Percentiles rank a stretch among this genome's conserved stretches.
phyloP scores from a whole-genome alignment of 768 basidiomycete genomes.

The Lactarius psammicola region DNA sequence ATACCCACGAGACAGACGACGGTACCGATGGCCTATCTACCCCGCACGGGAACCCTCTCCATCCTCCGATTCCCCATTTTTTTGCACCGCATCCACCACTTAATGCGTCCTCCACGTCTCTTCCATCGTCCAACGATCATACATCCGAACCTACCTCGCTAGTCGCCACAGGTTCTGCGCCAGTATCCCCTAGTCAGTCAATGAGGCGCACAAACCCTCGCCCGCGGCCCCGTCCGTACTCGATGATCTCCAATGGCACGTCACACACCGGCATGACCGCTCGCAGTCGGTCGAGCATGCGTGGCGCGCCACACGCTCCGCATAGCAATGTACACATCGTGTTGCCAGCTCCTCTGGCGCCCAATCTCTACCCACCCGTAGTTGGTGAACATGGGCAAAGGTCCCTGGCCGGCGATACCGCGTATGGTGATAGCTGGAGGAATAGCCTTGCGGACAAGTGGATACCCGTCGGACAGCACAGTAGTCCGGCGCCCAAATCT shows the following conservation, averaged over 20 bases:
- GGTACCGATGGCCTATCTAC: neutral
- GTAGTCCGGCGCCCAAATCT: neutral
- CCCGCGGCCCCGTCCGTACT: slow-evolving; percentile 1
- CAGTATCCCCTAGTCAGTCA: neutral
- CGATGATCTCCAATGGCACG: slow-evolving; percentile 16
- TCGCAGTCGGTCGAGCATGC: slow-evolving; percentile 35
- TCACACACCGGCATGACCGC: slow-evolving; percentile 17
- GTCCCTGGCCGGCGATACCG: neutral
- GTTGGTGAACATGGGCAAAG: neutral
- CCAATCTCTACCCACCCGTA: slow-evolving; percentile 33
- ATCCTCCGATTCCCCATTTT: slow-evolving; percentile 15
- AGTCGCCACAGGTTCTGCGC: neutral
- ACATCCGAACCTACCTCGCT: neutral
- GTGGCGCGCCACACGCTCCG: slow-evolving; percentile 61
- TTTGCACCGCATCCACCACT: neutral
- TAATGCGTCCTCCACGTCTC: slow-evolving; percentile 20
- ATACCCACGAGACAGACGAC: slow-evolving; percentile 24
- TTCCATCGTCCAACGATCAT: slow-evolving; percentile 9
- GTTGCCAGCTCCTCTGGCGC: slow-evolving; percentile 62
- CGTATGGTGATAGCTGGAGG: slow-evolving; percentile 13
- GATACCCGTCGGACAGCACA: slow-evolving; percentile 20
- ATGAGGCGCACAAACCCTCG: neutral
- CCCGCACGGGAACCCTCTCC: neutral
- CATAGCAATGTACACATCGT: slow-evolving; percentile 64
- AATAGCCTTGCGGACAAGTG: slow-evolving; percentile 24